Conservation (phyloP, 805 yeast species). For the Saturnispora silvae region DNA sequence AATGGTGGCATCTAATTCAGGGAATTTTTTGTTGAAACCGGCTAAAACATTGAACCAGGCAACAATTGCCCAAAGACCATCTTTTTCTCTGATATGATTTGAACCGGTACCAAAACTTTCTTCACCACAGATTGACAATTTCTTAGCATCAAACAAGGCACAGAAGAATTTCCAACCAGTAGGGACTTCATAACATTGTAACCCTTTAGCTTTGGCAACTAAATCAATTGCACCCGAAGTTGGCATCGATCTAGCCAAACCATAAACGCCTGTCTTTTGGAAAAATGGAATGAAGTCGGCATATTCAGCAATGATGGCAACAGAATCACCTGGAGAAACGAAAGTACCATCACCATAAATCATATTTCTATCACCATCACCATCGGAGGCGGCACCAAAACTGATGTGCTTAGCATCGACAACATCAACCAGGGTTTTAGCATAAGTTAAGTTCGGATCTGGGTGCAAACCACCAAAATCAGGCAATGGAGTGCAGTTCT, state of each 20-base stretch:
- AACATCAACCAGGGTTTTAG: conserved; percentile 69
- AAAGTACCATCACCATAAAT: conserved; percentile 91
- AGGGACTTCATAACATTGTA: conserved; percentile 86
- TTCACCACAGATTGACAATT: conserved; percentile 94
- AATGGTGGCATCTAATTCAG: conserved; percentile 44
- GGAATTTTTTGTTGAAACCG: conserved; percentile 52
- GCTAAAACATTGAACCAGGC: conserved; percentile 97
- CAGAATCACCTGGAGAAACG: conserved; percentile 97
- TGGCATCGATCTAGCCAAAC: conserved; percentile 96
- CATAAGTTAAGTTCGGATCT: conserved; percentile 94
- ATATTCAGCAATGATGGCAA: conserved; percentile 93
- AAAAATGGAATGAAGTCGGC: conserved; percentile 88
- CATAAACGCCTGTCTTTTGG: conserved; percentile 72
- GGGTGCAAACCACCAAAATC: conserved; percentile 98
- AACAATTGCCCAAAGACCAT: conserved; percentile 94
- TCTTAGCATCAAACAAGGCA: conserved; percentile 85
- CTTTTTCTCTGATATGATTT: conserved; percentile 93
- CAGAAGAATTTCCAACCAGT: conserved; percentile 99
- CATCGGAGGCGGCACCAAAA: conserved; percentile 98
- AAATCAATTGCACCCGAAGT: conserved; percentile 89
- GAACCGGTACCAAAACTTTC: conserved; percentile 98
- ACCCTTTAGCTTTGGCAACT: conserved; percentile 70
- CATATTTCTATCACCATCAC: conserved; percentile 99
- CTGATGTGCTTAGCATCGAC: conserved; percentile 79
- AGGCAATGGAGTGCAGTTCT: conserved; percentile 68